These are phyloP conservation scores for Ilex paraguariensis DNA, from an alignment of 305 asterid species.

Conservation along the genomic window DNA sequence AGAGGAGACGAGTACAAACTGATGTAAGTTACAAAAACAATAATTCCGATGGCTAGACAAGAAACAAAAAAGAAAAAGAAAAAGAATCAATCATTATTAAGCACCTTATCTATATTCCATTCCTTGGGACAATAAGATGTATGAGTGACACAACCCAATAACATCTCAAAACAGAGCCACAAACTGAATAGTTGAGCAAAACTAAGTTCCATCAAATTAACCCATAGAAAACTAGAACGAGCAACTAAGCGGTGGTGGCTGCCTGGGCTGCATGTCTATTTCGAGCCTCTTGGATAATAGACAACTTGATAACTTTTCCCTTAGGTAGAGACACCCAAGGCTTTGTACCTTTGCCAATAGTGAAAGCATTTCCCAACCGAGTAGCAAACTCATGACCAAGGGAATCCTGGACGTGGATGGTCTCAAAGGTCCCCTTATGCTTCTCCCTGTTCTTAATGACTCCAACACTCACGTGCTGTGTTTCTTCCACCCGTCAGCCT, in stretches of 20 bases:
- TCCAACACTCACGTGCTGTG: conserved; percentile 16
- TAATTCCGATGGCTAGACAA: too few species aligned
- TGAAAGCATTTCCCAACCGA: conserved; percentile 20
- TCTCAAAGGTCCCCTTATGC: conserved; percentile 21
- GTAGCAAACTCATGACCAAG: conserved; percentile 21
- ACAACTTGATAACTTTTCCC: conserved; percentile 19
- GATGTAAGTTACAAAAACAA: too few species aligned
- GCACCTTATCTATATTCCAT: too few species aligned
- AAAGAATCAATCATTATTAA: too few species aligned
- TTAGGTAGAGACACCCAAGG: conserved; percentile 21
- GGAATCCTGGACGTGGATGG: conserved; percentile 15
- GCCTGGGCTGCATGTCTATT: conserved; percentile 15
- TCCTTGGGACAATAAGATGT: too few species aligned
- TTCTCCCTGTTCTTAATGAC: conserved; percentile 22
- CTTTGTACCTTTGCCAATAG: conserved; percentile 20
- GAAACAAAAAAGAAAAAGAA: too few species aligned
- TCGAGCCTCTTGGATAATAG: conserved; percentile 20
- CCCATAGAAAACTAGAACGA: too few species aligned
- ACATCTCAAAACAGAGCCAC: too few species aligned
- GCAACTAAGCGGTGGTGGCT: conserved; percentile 3
- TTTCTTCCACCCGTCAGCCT: conserved; percentile 24
- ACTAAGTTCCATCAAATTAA: too few species aligned
- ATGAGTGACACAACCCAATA: too few species aligned
- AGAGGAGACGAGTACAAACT: too few species aligned
- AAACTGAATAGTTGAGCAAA: too few species aligned